Conservation (phyloP, 495 filamentous ascomycete genomes). For the Penicillium egyptiacum region DNA sequence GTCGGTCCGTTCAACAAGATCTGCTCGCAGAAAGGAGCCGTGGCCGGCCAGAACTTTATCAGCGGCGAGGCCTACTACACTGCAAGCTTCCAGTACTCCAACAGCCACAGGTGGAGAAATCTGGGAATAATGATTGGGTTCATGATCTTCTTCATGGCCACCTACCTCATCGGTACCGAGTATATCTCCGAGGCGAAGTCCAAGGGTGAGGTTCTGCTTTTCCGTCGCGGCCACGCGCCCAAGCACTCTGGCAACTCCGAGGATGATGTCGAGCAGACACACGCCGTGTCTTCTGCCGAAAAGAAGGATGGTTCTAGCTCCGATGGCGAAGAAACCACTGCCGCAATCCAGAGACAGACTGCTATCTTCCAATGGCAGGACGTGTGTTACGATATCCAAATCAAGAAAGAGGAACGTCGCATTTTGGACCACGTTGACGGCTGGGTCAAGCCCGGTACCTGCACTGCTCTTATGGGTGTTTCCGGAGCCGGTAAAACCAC, state of each 20-base stretch:
- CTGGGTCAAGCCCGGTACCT: slow-evolving; percentile 64
- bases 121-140: slow-evolving; percentile 67
- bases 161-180: slow-evolving; percentile 48
- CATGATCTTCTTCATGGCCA: slow-evolving; percentile 59
- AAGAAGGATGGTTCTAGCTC: slow-evolving; percentile 49
- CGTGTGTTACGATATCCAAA: slow-evolving; percentile 70
- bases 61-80: slow-evolving; percentile 53
- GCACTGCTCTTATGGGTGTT: slow-evolving; percentile 66
- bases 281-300: slow-evolving; percentile 32
- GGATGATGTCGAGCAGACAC: slow-evolving; percentile 34
- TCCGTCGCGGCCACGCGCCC: slow-evolving; percentile 46
- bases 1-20: slow-evolving; percentile 30
- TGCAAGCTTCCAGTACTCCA: slow-evolving; percentile 55
- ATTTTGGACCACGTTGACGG: slow-evolving; percentile 65
- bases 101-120: slow-evolving; percentile 67
- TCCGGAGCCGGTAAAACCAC: slow-evolving; percentile 70
- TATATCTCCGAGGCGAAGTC: slow-evolving; percentile 50
- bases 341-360: slow-evolving; percentile 55
- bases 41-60: slow-evolving; percentile 46
- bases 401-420: slow-evolving; percentile 56
- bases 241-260: slow-evolving; percentile 19
- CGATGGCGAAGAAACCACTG: slow-evolving; percentile 28
- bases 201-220: slow-evolving; percentile 55
- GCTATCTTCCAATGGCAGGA: slow-evolving; percentile 83
- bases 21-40: slow-evolving; percentile 57